Base-by-base conservation (phyloP, 352 stramenopile species). In the Phytophthora constricta region DNA sequence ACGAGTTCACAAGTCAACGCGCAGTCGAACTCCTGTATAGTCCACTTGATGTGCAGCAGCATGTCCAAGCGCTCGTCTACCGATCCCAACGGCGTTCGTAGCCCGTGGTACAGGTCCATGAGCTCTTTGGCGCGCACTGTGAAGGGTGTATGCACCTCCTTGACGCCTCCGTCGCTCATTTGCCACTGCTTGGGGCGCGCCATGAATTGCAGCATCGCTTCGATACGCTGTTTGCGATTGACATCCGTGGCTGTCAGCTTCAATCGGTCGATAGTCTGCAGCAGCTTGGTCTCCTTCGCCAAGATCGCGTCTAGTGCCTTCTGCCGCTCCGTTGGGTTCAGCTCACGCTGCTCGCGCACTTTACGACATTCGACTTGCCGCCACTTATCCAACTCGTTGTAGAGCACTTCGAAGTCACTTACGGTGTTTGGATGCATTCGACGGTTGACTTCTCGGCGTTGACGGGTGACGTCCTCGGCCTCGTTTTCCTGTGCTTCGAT, bases 371-470 rank as follows among this genome's bases (percentile, higher is more conserved):
- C 93, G 8, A 89, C 70, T 60, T 95, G 77, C 16, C 93, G 77
- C 93, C 95, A 98, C 46, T 91, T 92, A 49, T 97, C 92, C 25
- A 98, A 80, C 49, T 98, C 95, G 68, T 97, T 98, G 79, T 98
- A 98, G 0, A 98, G 68, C 28, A 97, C 75, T 65, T 97, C 90
- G 77, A 97, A 97, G 62, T 97, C 90, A 22, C 65, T 75, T 0
- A 84, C 76, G 0, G 80, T 85, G 53, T 85, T 90, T 2, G 95
- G 95, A 49, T 98, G 84, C 86, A 97, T 97, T 4, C 95, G 82
- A 1, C 93, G 86, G 28, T 93, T 76, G 19, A 97, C 80, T 65
- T 98, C 89, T 13, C 76, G 68, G 33, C 87, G 72, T 39, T 92
- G 83, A 57, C 77, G 81, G 27, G 68, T 76, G 4, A 70, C 61